Evolutionary conservation across 768 basidiomycete genomes (phyloP), one percentile per base, ranked within the genome.

Genomic region (Tylopilus vinaceipallidus): DNA sequence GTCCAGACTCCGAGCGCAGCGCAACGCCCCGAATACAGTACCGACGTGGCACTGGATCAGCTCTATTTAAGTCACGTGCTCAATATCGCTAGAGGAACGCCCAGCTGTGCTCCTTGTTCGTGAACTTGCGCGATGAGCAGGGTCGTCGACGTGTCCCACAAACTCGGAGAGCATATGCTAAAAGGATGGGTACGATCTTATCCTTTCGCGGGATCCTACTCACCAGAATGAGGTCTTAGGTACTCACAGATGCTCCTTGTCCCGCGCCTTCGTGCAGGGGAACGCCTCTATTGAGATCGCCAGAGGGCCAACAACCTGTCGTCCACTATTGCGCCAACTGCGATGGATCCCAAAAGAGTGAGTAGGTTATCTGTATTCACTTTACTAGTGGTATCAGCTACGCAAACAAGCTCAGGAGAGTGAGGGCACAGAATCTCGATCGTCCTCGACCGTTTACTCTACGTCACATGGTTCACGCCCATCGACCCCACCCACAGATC

Each of bases 401-500:
- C 24, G 11, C 53, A 42, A 54, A 40, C 41, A 50, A 62, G 47
- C 54, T 22, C 56, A 56, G 45, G 45, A 24, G 29, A 44, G 36
- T 38, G 57, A 55, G 36, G 66, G 50, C 45, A 50, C 55, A 24
- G 71, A 53, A 51, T 66, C 61, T 54, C 68, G 51, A 42, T 72
- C 52, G 12, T 69, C 71, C 14, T 69, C 74, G 6, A 78, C 73
- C 48, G 56, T 67, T 29, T 75, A 78, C 8, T 79, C 80, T 4
- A 72, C 71, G 47, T 82, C 83, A 17, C 72, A 72, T 47, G 53
- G 69, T 36, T 87, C 88, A 26, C 76, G 82, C 16, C 71, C 81
- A 37, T 88, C 88, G 1, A 92, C 89, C 1, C 88, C 90, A 19
- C 82, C 84, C 6, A 92, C 91, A 8, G 88, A 91, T 55, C 59